Evolutionary conservation across 163 green algal genomes (phyloP).

Genomic region (Chlorella variabilis): DNA sequence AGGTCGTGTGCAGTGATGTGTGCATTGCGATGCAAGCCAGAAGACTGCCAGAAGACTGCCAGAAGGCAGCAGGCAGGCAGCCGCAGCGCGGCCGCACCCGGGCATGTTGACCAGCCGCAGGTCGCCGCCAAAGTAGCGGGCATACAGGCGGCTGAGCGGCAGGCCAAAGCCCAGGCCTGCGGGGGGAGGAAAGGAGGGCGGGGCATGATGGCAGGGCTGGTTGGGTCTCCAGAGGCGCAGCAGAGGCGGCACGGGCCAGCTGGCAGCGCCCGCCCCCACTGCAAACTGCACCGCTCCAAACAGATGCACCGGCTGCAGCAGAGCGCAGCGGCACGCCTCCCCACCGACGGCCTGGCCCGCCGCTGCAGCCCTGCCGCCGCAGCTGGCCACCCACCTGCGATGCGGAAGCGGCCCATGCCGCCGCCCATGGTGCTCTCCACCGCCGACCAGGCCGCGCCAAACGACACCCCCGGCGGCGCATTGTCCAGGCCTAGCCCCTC

Average conservation of each 20-base stretch:
- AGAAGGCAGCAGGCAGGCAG: no score
- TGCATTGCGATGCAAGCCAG: no score
- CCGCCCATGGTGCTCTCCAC: neutral
- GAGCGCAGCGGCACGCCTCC: no score
- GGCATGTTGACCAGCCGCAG: conserved; percentile 75
- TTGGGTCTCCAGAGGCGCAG: conserved; percentile 20
- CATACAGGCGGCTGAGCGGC: conserved; percentile 86
- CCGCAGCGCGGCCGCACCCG: no score
- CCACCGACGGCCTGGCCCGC: no score
- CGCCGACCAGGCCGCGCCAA: neutral
- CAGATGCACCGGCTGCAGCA: no score
- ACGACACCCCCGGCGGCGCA: neutral
- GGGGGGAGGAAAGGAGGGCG: neutral
- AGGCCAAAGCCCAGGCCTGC: conserved; percentile 85
- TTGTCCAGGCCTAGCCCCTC: conserved; percentile 46
- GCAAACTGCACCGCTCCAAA: no score
- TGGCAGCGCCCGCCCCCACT: neutral
- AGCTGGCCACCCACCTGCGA: conserved; percentile 4
- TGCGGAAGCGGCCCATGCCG: conserved; percentile 29
- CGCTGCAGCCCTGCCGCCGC: no score
- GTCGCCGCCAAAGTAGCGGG: conserved; percentile 85
- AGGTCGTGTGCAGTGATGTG: no score
- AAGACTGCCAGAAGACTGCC: no score
- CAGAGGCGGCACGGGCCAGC: neutral
- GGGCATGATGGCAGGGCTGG: no score